Base-by-base conservation (phyloP, 129 eudicot genomes). In the Calendula officinalis region DNA sequence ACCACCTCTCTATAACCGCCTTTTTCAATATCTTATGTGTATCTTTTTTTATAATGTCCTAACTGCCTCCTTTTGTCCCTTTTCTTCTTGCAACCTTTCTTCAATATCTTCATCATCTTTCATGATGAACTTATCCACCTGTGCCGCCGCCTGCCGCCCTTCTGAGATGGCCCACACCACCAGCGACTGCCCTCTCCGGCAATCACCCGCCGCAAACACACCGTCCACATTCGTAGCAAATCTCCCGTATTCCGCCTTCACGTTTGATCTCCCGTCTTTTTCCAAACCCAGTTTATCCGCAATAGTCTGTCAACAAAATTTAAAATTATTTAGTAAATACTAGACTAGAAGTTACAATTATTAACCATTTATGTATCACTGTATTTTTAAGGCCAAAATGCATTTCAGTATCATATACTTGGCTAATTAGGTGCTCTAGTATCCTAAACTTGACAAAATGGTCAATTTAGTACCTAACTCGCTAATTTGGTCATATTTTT, bases 161-260 rank as follows among this genome's bases (percentile, higher is more conserved):
- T 94, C 99, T 6, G 88, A 79, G 62, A 94, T 89, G 17, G 99
- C 99, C 99, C 99, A 94, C 46, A 94, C 99, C 62, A 94, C 99
- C 79, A 94, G 64, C 3, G 99, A 94, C 73, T 94, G 99, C 8
- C 99, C 99, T 11, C 99, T 85, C 6, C 99, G 76, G 46, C 99
- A 94, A 60, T 94, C 99, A 6, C 99, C 99, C 3, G 99, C 97
- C 1, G 97, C 99, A 83, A 94, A 94, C 1, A 94, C 87, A 0
- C 99, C 97, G 10, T 94, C 95, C 1, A 86, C 82, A 6, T 62
- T 88, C 12, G 97, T 94, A 1, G 94, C 62, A 68, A 83, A 94
- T 10, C 83, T 81, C 8, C 99, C 99, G 30, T 94, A 88, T 38
- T 94, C 99, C 3, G 97, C 99, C 76, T 94, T 94, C 75, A 94